phyloP scores from a whole-genome alignment of 2,329 filamentous ascomycete species.

The Sporothrix euskadiensis region DNA sequence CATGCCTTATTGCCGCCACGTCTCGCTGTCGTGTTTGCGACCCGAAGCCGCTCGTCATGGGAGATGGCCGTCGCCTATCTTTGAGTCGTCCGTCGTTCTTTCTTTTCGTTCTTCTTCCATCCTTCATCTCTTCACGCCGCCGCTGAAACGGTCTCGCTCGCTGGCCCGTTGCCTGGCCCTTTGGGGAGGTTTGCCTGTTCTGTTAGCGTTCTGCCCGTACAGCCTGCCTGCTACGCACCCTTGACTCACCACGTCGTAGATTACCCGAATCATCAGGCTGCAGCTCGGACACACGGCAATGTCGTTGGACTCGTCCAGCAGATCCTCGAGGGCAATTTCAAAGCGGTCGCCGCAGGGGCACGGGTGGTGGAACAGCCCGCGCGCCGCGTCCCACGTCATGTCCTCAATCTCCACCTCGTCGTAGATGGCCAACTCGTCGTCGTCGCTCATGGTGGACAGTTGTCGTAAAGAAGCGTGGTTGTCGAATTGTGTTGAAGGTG shows the following conservation, averaged over 20 bases:
- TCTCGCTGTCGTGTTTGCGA: not conserved
- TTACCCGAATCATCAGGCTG: constrained; percentile 93
- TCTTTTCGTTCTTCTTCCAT: not conserved
- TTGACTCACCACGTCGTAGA: constrained; percentile 75
- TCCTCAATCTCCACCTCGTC: constrained; percentile 99
- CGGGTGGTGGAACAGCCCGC: constrained; percentile 92
- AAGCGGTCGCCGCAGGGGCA: constrained; percentile 97
- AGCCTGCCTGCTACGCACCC: too few relatives aligned
- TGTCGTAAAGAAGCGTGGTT: not conserved
- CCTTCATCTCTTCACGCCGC: constrained; percentile 10
- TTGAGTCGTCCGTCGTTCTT: not conserved
- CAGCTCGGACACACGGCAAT: constrained; percentile 98
- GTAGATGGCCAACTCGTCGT: constrained; percentile 72
- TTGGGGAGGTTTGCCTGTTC: constrained; percentile 24
- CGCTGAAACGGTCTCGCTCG: constrained; percentile 23
- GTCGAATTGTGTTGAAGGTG: not conserved
- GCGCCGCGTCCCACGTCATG: constrained; percentile 82
- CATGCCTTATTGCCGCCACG: not conserved
- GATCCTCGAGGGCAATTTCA: constrained; percentile 80
- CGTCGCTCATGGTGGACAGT: constrained; percentile 57
- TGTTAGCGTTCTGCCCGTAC: not conserved
- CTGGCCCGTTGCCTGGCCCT: constrained; percentile 11
- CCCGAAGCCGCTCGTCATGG: not conserved
- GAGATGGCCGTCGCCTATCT: not conserved
- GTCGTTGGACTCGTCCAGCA: constrained; percentile 79